A percentile compares a stretch with the other conserved stretches of the same genome.
These are phyloP conservation scores for Cordyceps tenuipes DNA, from an alignment of 2,329 filamentous ascomycete species.

Conservation along the genomic window DNA sequence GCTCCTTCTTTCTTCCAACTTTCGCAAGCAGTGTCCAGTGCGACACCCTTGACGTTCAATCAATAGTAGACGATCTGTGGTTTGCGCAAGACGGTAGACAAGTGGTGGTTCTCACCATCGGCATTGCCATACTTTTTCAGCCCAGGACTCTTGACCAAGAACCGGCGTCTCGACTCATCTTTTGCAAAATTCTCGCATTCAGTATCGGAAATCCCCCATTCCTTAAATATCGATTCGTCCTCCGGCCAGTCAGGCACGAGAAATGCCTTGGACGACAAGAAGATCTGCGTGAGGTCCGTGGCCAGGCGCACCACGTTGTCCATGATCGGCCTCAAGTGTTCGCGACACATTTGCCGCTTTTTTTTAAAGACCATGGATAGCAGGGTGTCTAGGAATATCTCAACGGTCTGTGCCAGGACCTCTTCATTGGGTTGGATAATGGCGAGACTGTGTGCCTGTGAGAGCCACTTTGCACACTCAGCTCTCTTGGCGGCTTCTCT, in stretches of 20 bases:
- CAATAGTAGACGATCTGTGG: background rate
- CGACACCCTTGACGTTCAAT: background rate
- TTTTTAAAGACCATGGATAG: no score
- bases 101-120: background rate
- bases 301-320: background rate
- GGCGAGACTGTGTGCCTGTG: no score
- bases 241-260: background rate
- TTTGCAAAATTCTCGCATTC: background rate
- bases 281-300: background rate
- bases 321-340: background rate
- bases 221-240: no score
- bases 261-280: constrained; percentile 2
- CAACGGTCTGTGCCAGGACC: no score
- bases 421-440: no score
- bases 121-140: constrained; percentile 4
- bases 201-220: background rate
- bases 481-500: no score
- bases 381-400: no score
- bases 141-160: background rate
- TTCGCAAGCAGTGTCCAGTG: no score
- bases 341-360: no score
- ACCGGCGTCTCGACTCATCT: background rate
- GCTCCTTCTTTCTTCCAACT: no score
- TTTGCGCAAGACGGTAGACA: background rate
- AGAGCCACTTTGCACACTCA: no score